Percentiles rank a stretch among this genome's conserved stretches.
These are phyloP conservation scores for Entomortierella beljakovae DNA, from an alignment of 192 early-diverging fungal species.

Conservation along the genomic window DNA sequence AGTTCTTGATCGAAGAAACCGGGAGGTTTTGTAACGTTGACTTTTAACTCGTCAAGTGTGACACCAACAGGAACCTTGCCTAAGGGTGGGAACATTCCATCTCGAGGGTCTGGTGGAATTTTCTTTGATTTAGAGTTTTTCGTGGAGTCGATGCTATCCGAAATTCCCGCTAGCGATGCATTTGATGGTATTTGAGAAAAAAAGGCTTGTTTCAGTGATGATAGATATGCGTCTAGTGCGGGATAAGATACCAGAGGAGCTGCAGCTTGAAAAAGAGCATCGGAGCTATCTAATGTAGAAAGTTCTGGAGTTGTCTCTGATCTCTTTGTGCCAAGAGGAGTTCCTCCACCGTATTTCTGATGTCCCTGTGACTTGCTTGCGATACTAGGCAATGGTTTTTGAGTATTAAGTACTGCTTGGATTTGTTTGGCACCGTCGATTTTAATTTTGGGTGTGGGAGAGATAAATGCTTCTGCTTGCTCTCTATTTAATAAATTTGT, in stretches of 20 bases:
- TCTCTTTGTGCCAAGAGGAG: slow-evolving; percentile 35
- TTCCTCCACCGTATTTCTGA: slow-evolving; percentile 31
- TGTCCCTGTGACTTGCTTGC: background rate
- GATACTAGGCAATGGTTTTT: background rate
- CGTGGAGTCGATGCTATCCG: background rate
- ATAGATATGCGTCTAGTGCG: slow-evolving; percentile 42
- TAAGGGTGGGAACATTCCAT: slow-evolving; percentile 55
- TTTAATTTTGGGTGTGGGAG: background rate
- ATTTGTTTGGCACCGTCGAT: background rate
- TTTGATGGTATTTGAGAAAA: slow-evolving; percentile 21
- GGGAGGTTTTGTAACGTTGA: slow-evolving; percentile 42
- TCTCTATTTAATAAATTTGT: slow-evolving; percentile 8
- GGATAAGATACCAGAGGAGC: slow-evolving; percentile 42
- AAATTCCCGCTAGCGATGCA: background rate
- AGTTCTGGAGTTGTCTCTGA: slow-evolving; percentile 22
- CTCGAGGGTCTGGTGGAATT: slow-evolving; percentile 14
- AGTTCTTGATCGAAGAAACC: slow-evolving; percentile 50
- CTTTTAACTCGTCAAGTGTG: slow-evolving; percentile 44
- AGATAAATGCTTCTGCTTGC: background rate
- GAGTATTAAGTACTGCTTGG: no score
- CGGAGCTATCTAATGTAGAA: slow-evolving; percentile 22
- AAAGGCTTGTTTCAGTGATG: slow-evolving; percentile 21
- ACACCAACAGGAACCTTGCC: slow-evolving; percentile 36
- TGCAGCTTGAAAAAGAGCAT: slow-evolving; percentile 35
- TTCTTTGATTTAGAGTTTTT: slow-evolving; percentile 21